Conservation (phyloP, 2,329 filamentous ascomycete genomes). For the Xylariaceae sp. region DNA sequence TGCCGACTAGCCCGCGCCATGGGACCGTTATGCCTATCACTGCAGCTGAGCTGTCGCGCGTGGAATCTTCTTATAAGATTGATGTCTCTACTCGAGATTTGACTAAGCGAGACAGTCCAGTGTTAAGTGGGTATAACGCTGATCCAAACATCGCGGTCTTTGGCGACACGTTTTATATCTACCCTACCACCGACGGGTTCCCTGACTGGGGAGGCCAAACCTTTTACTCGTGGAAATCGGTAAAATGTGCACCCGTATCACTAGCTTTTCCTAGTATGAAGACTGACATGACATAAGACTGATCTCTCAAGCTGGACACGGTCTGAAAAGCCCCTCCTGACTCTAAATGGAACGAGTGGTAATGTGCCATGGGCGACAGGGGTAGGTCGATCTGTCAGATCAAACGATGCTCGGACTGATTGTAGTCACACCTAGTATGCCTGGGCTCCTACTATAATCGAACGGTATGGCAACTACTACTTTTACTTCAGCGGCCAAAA, state of each 20-base stretch:
- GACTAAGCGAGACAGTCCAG: conserved; percentile 30
- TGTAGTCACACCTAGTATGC: conserved; percentile 40
- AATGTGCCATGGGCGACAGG: conserved; percentile 63
- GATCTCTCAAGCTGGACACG: conserved; percentile 42
- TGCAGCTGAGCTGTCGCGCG: conserved; percentile 37
- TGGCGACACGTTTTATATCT: conserved; percentile 43
- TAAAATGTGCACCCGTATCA: conserved; percentile 2
- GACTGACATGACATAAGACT: conserved; percentile 5
- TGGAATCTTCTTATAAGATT: conserved; percentile 23
- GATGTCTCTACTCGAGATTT: background rate
- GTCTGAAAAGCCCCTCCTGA: conserved; percentile 39
- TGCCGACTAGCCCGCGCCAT: conserved; percentile 49
- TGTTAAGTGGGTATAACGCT: conserved; percentile 38
- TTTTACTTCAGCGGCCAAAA: conserved; percentile 56
- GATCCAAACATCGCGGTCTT: conserved; percentile 46
- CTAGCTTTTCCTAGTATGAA: background rate
- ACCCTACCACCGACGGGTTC: conserved; percentile 43
- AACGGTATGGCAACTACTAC: conserved; percentile 58
- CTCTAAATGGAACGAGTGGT: conserved; percentile 40
- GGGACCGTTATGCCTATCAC: conserved; percentile 52
- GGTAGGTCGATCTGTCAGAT: conserved; percentile 7
- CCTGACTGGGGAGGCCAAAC: conserved; percentile 41
- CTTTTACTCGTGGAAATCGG: conserved; percentile 47
- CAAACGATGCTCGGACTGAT: background rate
- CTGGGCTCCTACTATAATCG: conserved; percentile 62